Base-by-base conservation (phyloP, 495 filamentous ascomycete species). In the Tricharina praecox region DNA sequence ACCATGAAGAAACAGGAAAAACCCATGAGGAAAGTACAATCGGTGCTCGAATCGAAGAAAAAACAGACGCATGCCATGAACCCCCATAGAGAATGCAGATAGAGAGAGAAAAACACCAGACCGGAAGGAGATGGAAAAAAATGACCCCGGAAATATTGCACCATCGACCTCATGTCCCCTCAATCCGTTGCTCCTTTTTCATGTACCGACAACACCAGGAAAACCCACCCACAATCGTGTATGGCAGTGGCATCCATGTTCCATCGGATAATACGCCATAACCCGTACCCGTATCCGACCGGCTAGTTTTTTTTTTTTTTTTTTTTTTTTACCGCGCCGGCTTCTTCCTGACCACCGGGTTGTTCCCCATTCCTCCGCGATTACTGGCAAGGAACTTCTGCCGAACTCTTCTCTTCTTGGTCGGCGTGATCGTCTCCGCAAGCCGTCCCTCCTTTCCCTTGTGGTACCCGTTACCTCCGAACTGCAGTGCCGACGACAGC, bases 361-460 rank as follows among this genome's bases (percentile, higher is more conserved):
- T 37, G 19, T 28, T 10, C 7, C 49, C 49, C 19, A 50, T n/a
- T 19, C 47, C 47, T 45, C 47, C 47, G 10, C 39, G 39, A 35
- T 47, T 53, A 11, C 47, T 57, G 23, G 48, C 41, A 13, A 58
- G 32, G 44, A 54, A 49, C 23, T 45, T 57, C 9, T 50, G 39
- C 21, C 49, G 53, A 2, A 59, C 25, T 25, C 49, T 59, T 39
- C 48, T 57, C 51, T 54, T 59, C 36, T 54, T 48, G 20, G 47
- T 21, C 4, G 54, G 55, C 1, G 55, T 58, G 36, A 59, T 58
- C 19, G 55, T 59, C n/a, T 59, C 55, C n/a, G 54, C 50, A 18
- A 59, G 28, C 15, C 43, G 56, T 21, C 50, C 44, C 25, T 50
- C 25, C 20, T 25, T 42, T 15, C 48, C 48, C 20, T 46, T 46